Evolutionary conservation across 106 monocot species (phyloP), one percentile per base, ranked within the genome.

Genomic region (Platanthera guangdongensis): DNA sequence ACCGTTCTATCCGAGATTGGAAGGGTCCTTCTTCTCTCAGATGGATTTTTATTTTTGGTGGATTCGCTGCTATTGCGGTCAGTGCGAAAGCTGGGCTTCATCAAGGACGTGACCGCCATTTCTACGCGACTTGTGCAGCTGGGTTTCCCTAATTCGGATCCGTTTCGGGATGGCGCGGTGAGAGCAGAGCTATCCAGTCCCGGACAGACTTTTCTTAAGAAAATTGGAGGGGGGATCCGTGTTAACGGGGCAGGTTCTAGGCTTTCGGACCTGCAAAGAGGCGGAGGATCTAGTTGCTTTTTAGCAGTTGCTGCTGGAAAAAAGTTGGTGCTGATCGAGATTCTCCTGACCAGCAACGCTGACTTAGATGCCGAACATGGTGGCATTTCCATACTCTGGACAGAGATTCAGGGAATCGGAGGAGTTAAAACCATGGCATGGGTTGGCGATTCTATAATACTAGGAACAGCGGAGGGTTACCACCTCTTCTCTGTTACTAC

Each of bases 391-490:
- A 78, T 88, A 28, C 50, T 47, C 73, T 82, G 79, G 51, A 88
- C 84, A 75, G 94, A 94, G 18, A 79, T 99, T 60, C 85, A 69
- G 32, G 91, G 83, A n/a, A 12, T 94, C 75, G 92, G 92, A 45
- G 88, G 86, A 3, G 85, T 90, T 30, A 89, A 79, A 76, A 79
- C 92, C 7, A 80, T 99, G 75, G 60, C 83, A 47, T 99, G 99
- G 99, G 28, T 99, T 25, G 87, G 83, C 47, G 94, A 99, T 77
- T 92, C 99, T 0, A 72, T 99, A 12, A 75, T 99, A 71, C 70
- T 94, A 5, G 99, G 92, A 10, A 92, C 80, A 54, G 46, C 52
- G 7, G 82, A 85, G 51, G 89, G 94, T 9, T 99, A 92, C 81
- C 57, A 62, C 4, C 67, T 99, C 16, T 69, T 90, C 68, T 88